phyloP scores from a whole-genome alignment of 106 monocot genomes.

The Allium fistulosum region DNA sequence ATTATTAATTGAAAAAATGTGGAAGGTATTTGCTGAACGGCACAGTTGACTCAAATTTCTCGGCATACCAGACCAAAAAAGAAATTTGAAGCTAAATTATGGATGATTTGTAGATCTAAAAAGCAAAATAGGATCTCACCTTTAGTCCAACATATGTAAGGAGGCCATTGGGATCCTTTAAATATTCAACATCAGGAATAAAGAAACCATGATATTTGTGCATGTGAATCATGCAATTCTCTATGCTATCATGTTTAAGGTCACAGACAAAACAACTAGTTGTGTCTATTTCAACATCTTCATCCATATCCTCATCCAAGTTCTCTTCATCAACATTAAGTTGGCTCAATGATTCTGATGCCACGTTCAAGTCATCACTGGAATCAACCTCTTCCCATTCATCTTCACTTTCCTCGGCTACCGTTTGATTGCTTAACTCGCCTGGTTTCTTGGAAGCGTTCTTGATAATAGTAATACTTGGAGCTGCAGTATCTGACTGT shows the following conservation, averaged over 20 bases:
- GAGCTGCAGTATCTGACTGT: conserved; percentile 18
- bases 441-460: conserved; percentile 8
- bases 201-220: conserved; percentile 94
- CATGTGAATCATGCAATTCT: conserved; percentile 90
- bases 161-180: conserved; percentile 84
- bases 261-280: conserved; percentile 85
- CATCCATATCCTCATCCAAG: conserved; percentile 46
- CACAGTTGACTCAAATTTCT: too few relatives aligned
- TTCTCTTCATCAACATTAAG: conserved; percentile 39
- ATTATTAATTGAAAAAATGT: too few relatives aligned
- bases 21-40: too few relatives aligned
- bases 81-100: too few relatives aligned
- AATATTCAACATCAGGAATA: conserved; percentile 87
- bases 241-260: conserved; percentile 48
- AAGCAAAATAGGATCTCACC: conserved; percentile 22
- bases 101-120: neutral
- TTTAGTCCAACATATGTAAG: conserved; percentile 83
- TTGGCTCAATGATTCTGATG: conserved; percentile 22
- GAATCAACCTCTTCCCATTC: conserved; percentile 89
- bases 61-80: too few relatives aligned
- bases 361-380: conserved; percentile 41
- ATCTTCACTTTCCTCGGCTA: conserved; percentile 54
- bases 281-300: conserved; percentile 64
- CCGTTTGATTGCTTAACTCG: conserved; percentile 14
- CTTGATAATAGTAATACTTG: conserved; percentile 53